Conservation (phyloP, 1,284 basidiomycete species). For the Tylopilus sp. region DNA sequence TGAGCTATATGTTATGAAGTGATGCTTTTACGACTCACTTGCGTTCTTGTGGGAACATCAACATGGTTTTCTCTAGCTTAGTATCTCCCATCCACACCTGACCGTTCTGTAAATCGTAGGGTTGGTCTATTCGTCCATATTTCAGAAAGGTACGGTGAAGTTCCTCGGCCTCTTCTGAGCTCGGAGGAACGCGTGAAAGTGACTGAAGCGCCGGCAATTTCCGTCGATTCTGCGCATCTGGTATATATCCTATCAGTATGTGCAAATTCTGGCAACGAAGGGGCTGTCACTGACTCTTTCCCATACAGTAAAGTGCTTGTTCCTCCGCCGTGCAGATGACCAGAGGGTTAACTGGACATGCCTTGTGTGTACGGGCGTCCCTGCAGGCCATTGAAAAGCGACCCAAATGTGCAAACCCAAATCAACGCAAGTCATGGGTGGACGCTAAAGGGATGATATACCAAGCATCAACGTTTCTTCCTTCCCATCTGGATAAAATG, state of each 20-base stretch:
- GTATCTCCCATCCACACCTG: conserved; percentile 78
- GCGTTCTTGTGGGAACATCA: conserved; percentile 90
- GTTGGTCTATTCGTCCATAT: conserved; percentile 56
- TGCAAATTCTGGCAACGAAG: neutral
- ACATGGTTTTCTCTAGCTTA: conserved; percentile 71
- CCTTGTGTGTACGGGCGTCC: conserved; percentile 74
- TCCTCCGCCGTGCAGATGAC: conserved; percentile 73
- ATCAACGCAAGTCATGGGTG: conserved; percentile 7
- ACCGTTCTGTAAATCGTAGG: conserved; percentile 46
- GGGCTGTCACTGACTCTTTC: conserved; percentile 63
- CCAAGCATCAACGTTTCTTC: conserved; percentile 77
- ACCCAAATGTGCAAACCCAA: conserved; percentile 47
- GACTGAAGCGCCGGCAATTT: conserved; percentile 65
- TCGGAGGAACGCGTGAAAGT: conserved; percentile 78
- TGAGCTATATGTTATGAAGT: neutral
- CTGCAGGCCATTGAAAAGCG: conserved; percentile 88
- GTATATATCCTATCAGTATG: conserved; percentile 6
- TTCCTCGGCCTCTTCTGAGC: conserved; percentile 71
- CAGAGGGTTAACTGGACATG: conserved; percentile 75
- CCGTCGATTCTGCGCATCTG: conserved; percentile 65
- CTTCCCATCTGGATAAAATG: conserved; percentile 54
- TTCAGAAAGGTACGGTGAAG: conserved; percentile 77
- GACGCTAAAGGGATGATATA: conserved; percentile 40
- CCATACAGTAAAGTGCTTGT: conserved; percentile 69
- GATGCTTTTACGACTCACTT: conserved; percentile 61